Evolutionary conservation across 2,329 filamentous ascomycete species (phyloP), one percentile per base, ranked within the genome.

Genomic region (Cladosporium velox): DNA sequence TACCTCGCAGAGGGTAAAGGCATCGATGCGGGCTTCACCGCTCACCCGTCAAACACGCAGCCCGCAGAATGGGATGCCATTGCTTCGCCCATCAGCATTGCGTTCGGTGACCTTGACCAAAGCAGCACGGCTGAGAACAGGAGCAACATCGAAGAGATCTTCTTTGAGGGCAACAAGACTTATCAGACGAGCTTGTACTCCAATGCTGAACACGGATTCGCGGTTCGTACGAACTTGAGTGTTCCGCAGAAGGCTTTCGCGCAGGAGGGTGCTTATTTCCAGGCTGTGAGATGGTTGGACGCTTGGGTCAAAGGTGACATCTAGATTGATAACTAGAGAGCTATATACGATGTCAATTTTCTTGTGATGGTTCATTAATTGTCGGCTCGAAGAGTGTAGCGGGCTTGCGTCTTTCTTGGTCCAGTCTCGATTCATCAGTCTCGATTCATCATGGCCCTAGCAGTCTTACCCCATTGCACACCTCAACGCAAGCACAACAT

Each of bases 1-100:
- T 88, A 88, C 79, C 83, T 85, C 4, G 79, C 80, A 28, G 67
- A 80, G 65, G 87, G 86, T 67, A 81, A 68, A 55, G 71, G 72
- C 10, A 69, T 92, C 70, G 80, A 89, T 59, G 89, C 85, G 64
- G 90, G 89, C 49, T 93, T 85, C 78, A 76, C 86, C 21, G 90
- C 90, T 1, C 90, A 93, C 77, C 90, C 90, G 0, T 90, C 87
- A 8, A 89, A 89, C 69, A 83, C 92, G 34, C 82, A 86, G 6
- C 81, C 87, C 67, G 86, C 87, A 2, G 90, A 92, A 78, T 84
- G 92, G 59, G 80, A 80, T 18, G 85, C 83, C 58, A 88, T 92
- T 72, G 81, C 82, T n/a, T 87, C 86, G 0, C 90, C 90, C 0
- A 79, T 92, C 5, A 88, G 88, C 64, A 91, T 93, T 72, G 83